A percentile compares a stretch with the other conserved stretches of the same genome.
Evolutionary conservation across 352 stramenopile species (phyloP).

Genomic region (Pythium folliculosum): DNA sequence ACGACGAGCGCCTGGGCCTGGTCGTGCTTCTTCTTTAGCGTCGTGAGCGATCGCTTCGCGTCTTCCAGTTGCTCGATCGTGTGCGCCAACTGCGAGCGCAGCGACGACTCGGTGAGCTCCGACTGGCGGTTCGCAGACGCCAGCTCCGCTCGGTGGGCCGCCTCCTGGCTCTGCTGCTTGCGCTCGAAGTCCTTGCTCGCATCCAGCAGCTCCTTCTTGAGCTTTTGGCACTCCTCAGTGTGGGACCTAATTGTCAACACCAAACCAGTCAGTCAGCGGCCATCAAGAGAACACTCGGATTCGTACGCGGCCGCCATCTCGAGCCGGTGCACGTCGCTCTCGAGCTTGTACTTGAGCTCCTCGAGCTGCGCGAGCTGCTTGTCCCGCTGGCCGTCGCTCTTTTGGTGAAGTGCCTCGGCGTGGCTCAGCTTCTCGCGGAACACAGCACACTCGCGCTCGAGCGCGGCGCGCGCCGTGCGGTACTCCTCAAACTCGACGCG

Average conservation of each 20-base stretch:
- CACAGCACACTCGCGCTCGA: slow-evolving; percentile 58
- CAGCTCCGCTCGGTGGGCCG: slow-evolving; percentile 40
- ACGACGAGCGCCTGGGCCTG: slow-evolving; percentile 47
- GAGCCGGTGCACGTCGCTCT: slow-evolving; percentile 54
- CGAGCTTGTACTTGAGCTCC: slow-evolving; percentile 59
- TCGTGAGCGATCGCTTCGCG: slow-evolving; percentile 27
- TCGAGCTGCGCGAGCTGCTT: slow-evolving; percentile 61
- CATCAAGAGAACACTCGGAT: not conserved
- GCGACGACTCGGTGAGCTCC: slow-evolving; percentile 37
- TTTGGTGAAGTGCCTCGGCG: slow-evolving; percentile 42
- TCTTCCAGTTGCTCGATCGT: slow-evolving; percentile 41
- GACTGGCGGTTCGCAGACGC: slow-evolving; percentile 40
- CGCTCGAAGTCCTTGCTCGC: slow-evolving; percentile 44
- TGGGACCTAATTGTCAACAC: slow-evolving; percentile 29
- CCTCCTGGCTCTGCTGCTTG: slow-evolving; percentile 39
- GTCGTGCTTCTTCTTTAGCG: slow-evolving; percentile 51
- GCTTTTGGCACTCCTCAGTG: slow-evolving; percentile 54
- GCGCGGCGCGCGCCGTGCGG: slow-evolving; percentile 37
- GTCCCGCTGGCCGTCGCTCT: slow-evolving; percentile 52
- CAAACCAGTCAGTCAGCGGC: not conserved
- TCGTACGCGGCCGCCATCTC: slow-evolving; percentile 43
- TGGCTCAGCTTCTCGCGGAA: slow-evolving; percentile 59
- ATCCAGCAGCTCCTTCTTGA: slow-evolving; percentile 58
- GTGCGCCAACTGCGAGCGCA: slow-evolving; percentile 53
- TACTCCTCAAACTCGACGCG: slow-evolving; percentile 80